Base-by-base conservation (phyloP, 2,329 filamentous ascomycete species). In the Fusarium multiceps region DNA sequence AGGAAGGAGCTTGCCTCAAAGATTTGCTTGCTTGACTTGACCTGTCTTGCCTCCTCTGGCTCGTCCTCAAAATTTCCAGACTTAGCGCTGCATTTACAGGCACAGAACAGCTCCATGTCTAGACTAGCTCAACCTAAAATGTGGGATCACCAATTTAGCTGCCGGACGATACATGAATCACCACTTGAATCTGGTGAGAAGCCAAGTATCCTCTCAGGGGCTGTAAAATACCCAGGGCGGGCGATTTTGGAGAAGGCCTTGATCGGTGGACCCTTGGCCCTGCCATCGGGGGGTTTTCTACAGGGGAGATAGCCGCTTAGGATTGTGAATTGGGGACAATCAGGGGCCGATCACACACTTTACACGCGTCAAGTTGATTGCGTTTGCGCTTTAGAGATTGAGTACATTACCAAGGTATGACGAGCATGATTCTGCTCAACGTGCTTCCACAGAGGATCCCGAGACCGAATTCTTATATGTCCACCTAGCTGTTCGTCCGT, bases 101-200 rank as follows among this genome's bases (percentile, higher is more conserved):
- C 43, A 60, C 20, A 60, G 37, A 49, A 59, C 10, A 66, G 47
- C 61, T 66, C 55, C 61, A 54, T 18, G 61, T 55, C 60, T 27
- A 61, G 55, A 48, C 63, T 61, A 66, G 55, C 40, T 25, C 53
- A 61, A 55, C 55, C 43, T 66, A 66, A 68, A 62, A 56, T 69
- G 68, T 72, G 56, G 65, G 57, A 72, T 69, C 56, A 69, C 61
- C 69, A 71, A 72, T 72, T 72, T 66, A 69, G 65, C 65, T 69
- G 65, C 65, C 68, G 67, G 51, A 11, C n/a, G 21, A 27, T 53
- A 57, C 51, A 10, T 49, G 11, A 0, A 2, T 6, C 9, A 7
- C 6, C 34, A 27, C 40, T 25, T 28, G 54, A 41, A 53, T 32
- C 48, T 45, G 16, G 20, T 37, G 50, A 8, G 11, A 7, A 3